Percentiles rank a stretch among this genome's conserved stretches.
phyloP scores from a whole-genome alignment of 306 rosid genomes.

The Dryas drummondii region DNA sequence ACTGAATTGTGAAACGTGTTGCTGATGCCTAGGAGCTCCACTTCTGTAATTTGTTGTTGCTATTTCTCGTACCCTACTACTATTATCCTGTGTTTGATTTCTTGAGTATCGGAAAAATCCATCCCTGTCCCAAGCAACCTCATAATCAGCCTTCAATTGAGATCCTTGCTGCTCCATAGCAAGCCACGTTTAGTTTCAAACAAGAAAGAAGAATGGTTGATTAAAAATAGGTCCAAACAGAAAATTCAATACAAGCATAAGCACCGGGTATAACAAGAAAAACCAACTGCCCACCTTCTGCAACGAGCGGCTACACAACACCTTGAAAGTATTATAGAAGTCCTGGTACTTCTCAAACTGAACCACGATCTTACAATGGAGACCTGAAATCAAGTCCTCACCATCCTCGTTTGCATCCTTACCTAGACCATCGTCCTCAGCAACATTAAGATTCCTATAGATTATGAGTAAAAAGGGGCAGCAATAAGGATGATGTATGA shows the following conservation, averaged over 20 bases:
- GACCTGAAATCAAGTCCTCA: slow-evolving; percentile 67
- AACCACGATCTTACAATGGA: slow-evolving; percentile 85
- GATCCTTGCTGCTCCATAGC: slow-evolving; percentile 72
- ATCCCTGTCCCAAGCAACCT: slow-evolving; percentile 81
- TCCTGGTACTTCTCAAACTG: slow-evolving; percentile 81
- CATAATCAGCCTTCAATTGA: slow-evolving; percentile 74
- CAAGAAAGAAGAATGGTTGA: not conserved
- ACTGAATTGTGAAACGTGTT: slow-evolving; percentile 45
- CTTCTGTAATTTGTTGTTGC: slow-evolving; percentile 49
- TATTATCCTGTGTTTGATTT: slow-evolving; percentile 45
- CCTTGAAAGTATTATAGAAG: slow-evolving; percentile 70
- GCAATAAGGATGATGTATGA: slow-evolving; percentile 22
- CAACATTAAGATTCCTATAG: slow-evolving; percentile 81
- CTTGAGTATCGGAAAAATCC: slow-evolving; percentile 50
- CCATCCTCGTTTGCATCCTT: slow-evolving; percentile 63
- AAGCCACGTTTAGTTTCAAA: slow-evolving; percentile 21
- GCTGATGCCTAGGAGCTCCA: slow-evolving; percentile 68
- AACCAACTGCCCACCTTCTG: slow-evolving; percentile 59
- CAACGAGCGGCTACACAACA: slow-evolving; percentile 75
- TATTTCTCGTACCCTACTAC: slow-evolving; percentile 27
- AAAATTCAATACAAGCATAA: not conserved
- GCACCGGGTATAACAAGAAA: not conserved
- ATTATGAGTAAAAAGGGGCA: slow-evolving; percentile 30
- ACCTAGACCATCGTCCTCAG: slow-evolving; percentile 71
- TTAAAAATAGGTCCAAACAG: not conserved